phyloP scores from a whole-genome alignment of 306 rosid species.

The Sicyos baderoa region DNA sequence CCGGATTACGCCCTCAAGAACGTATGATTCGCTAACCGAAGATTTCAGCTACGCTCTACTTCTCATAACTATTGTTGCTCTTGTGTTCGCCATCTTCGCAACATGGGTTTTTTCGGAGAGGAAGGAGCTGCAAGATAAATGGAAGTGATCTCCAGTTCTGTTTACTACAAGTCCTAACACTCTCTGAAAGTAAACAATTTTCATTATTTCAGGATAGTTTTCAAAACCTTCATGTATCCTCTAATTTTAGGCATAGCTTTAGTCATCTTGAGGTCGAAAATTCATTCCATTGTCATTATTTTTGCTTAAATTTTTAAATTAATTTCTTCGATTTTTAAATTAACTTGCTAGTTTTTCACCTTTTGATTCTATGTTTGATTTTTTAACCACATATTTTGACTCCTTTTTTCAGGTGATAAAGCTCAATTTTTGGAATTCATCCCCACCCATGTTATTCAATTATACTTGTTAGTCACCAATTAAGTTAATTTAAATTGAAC shows the following conservation, averaged over 20 bases:
- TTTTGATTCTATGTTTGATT: neutral
- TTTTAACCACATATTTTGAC: neutral
- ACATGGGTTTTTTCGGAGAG: slow-evolving; percentile 83
- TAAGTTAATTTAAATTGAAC: no score
- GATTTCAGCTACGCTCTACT: slow-evolving; percentile 98
- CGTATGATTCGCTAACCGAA: slow-evolving; percentile 92
- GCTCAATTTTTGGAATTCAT: neutral
- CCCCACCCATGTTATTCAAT: neutral
- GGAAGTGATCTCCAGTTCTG: slow-evolving; percentile 54
- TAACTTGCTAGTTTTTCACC: neutral
- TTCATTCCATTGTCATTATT: neutral
- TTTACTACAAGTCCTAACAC: no score
- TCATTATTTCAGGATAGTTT: neutral
- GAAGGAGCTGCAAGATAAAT: slow-evolving; percentile 82
- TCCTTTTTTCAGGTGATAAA: neutral
- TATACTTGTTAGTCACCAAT: no score
- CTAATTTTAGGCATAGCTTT: slow-evolving; percentile 4
- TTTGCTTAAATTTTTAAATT: slow-evolving; percentile 9
- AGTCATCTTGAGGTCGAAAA: neutral
- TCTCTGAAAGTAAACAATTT: neutral
- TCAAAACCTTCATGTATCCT: neutral
- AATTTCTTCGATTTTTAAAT: neutral
- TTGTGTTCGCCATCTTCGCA: slow-evolving; percentile 71
- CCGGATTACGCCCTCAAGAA: slow-evolving; percentile 79
- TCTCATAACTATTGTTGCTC: slow-evolving; percentile 81